Evolutionary conservation across 108 stramenopile genomes (phyloP), one percentile per base, ranked within the genome.

Genomic region (Cyclotella cryptica): DNA sequence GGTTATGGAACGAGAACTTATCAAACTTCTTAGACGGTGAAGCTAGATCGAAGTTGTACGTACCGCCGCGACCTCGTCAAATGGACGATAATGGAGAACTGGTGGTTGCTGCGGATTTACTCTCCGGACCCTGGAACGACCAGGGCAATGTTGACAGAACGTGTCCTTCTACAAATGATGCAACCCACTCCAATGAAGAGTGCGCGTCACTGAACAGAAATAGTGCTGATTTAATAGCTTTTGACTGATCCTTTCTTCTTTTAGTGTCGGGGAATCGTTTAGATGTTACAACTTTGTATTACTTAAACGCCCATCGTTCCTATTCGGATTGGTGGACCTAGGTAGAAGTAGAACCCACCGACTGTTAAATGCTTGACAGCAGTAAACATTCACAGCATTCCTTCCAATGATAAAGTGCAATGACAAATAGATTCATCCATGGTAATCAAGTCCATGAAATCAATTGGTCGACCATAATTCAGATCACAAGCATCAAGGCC

Each of bases 1-100:
- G 45, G 39, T 65, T 93, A 44, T 93, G 92, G 92, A 93, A 93
- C 68, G 72, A 87, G 10, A 58, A 80, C 21, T 64, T 84, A 41
- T 42, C 42, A 43, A 79, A 77, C 12, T 80, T 59, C 53, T 18
- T 68, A 45, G 66, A 73, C 44, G 52, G 17, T 22, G 30, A n/a
- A 28, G n/a, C 1, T 45, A 11, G 29, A 30, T 19, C n/a, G 52
- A 69, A 10, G 21, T 19, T 45, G n/a, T 84, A 66, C 27, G 83
- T 84, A 0, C 54, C 83, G 17, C 72, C 78, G 8, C 78, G 83
- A 30, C 67, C 74, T 13, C 55, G 57, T 15, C 74, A 75, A 51
- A 75, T 59, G 74, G 54, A 75, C 42, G 81, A 82, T 0, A 60
- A 75, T 71, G 81, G 81, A 10, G 57, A 75, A 10, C 40, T 58